Percentiles rank a stretch among this genome's conserved stretches.
Conservation (phyloP, 208 protist genomes). For the Leishmania guyanensis region DNA sequence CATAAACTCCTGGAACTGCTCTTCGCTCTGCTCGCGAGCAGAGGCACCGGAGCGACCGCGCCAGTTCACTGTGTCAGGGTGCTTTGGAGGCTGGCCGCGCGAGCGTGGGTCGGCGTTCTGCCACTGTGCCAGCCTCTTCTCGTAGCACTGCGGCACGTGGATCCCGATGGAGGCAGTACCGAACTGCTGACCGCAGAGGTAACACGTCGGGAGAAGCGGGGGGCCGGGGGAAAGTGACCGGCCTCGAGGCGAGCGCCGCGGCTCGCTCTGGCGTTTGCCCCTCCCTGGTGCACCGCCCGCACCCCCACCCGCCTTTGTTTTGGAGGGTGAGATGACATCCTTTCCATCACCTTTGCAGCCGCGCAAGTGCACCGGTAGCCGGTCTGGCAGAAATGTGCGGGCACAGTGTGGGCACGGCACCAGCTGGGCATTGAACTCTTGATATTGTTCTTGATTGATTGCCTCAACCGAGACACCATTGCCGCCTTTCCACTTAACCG, state of each 20-base stretch:
- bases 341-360: slow-evolving; percentile 67
- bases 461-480: slow-evolving; percentile 39
- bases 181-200: slow-evolving; percentile 89
- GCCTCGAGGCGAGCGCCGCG: slow-evolving; percentile 7
- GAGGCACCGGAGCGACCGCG: slow-evolving; percentile 28
- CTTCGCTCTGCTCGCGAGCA: slow-evolving; percentile 74
- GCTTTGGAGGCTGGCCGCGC: slow-evolving; percentile 68
- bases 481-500: slow-evolving; percentile 66
- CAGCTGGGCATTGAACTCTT: slow-evolving; percentile 81
- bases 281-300: not conserved
- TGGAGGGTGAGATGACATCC: not conserved
- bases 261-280: slow-evolving; percentile 9
- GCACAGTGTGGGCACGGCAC: slow-evolving; percentile 83
- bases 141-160: slow-evolving; percentile 90
- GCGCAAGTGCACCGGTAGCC: slow-evolving; percentile 88
- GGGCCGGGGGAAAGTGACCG: slow-evolving; percentile 28
- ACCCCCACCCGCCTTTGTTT: slow-evolving; percentile 1
- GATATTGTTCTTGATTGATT: slow-evolving; percentile 79
- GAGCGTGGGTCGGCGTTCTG: slow-evolving; percentile 62
- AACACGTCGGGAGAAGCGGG: slow-evolving; percentile 75
- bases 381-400: slow-evolving; percentile 90
- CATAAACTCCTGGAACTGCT: slow-evolving; percentile 89
- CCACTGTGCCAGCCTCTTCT: slow-evolving; percentile 87
- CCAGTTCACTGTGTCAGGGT: slow-evolving; percentile 78
- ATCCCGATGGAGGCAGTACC: slow-evolving; percentile 83